Evolutionary conservation across 805 yeast species (phyloP), one percentile per base, ranked within the genome.

Genomic region (Starmerella asiatica): DNA sequence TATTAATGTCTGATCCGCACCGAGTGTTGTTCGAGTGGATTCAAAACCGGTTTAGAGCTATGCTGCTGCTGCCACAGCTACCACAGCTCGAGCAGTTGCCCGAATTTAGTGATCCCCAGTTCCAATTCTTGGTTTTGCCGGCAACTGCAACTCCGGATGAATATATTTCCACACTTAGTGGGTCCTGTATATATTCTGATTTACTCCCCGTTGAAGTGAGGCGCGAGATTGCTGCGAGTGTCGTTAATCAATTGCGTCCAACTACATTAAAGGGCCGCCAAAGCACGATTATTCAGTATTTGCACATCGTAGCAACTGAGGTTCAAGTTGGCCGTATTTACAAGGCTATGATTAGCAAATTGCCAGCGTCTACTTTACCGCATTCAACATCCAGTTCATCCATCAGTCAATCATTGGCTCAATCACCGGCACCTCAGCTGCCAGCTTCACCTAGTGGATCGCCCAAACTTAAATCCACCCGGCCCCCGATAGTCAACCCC

Each of bases 251-350:
- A 29, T 34, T 44, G 30, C 27, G 39, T 14, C 30, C 32, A 21
- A 43, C 40, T 18, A 35, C 35, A 11, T 42, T 40, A 11, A 34
- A 46, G 21, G 39, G 43, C 4, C 64, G 65, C 32, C 62, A 64
- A 37, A 70, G 65, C 34, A 69, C 77, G 21, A 69, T 78, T 14
- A 43, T 59, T 20, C 56, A 55, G 8, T 79, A 73, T 52, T 58
- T 77, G 23, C 61, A 58, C 17, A 65, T 60, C 34, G 50, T 78
- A 35, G 80, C 81, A 14, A 68, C 73, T 38, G 66, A 70, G 40
- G 72, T 77, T 14, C 86, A 79, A 56, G 71, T 76, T n/a, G 72
- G 71, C 9, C 58, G 86, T 36, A 69, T 79, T 9, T 76, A 69
- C 55, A 70, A 68, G 49, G 76, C 75, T 2, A 55, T 64, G 19